phyloP scores from a whole-genome alignment of 2,329 filamentous ascomycete species.

The Furcasterigmium furcatum region DNA sequence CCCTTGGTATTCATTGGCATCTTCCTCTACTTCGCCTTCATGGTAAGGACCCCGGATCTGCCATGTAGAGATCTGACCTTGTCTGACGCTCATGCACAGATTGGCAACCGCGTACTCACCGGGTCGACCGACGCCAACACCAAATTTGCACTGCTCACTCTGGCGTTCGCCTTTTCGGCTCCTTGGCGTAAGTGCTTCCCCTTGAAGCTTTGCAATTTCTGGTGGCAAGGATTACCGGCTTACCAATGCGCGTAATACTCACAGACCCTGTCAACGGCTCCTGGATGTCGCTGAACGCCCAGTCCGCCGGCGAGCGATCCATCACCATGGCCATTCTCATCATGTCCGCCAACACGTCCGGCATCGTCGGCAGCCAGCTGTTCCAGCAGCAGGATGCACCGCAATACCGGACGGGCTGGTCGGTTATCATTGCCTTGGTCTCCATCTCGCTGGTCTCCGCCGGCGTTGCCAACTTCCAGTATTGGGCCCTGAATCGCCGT shows the following conservation, averaged over 20 bases:
- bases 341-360: slow-evolving; percentile 23
- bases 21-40: slow-evolving; percentile 19
- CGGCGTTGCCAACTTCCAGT: slow-evolving; percentile 2
- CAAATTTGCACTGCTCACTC: slow-evolving; percentile 20
- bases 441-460: neutral
- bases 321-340: slow-evolving; percentile 26
- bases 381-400: slow-evolving; percentile 22
- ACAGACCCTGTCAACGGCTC: slow-evolving; percentile 20
- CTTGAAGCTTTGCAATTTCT: too few relatives aligned
- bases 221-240: too few relatives aligned
- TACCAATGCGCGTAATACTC: neutral
- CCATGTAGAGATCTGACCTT: neutral
- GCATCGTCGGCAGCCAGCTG: slow-evolving; percentile 21
- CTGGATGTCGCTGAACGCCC: slow-evolving; percentile 22
- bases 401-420: slow-evolving; percentile 20
- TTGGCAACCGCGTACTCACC: slow-evolving; percentile 22
- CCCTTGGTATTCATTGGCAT: slow-evolving; percentile 22
- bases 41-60: slow-evolving; percentile 12
- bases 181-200: slow-evolving; percentile 21
- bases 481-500: slow-evolving; percentile 2
- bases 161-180: slow-evolving; percentile 17
- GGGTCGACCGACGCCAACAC: slow-evolving; percentile 17
- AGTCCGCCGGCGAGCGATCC: slow-evolving; percentile 20
- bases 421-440: slow-evolving; percentile 16
- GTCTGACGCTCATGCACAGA: slow-evolving; percentile 9